Percentiles rank a stretch among this genome's conserved stretches.
phyloP scores from a whole-genome alignment of 768 basidiomycete genomes.

The Panaeolus cyanescens region DNA sequence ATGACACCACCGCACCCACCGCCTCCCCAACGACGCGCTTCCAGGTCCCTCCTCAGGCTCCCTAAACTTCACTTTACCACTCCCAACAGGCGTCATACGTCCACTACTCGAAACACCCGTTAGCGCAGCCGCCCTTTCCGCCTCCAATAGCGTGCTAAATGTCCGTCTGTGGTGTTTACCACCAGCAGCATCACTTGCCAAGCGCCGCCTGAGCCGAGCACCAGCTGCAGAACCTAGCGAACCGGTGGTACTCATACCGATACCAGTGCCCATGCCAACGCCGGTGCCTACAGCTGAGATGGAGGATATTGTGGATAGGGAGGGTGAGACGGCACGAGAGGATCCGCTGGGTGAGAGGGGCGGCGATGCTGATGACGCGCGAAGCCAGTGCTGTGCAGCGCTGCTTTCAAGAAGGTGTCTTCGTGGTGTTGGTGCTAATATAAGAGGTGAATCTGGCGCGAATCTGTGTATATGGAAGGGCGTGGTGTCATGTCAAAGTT shows the following conservation, averaged over 20 bases:
- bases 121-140: not conserved
- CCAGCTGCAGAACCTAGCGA: constrained; percentile 4
- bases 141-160: not conserved
- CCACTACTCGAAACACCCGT: not conserved
- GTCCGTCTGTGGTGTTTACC: not conserved
- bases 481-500: constrained; percentile 7
- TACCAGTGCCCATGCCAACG: not conserved
- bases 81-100: constrained; percentile 12
- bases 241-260: not conserved
- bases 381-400: constrained; percentile 64
- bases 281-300: not conserved
- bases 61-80: constrained; percentile 17
- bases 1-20: constrained; percentile 84
- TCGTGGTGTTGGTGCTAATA: constrained; percentile 67
- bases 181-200: not conserved
- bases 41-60: constrained; percentile 30
- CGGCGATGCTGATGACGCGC: constrained; percentile 45
- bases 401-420: constrained; percentile 63
- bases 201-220: constrained; percentile 5
- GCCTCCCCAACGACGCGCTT: constrained; percentile 38
- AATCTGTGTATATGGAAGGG: not conserved
- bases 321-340: constrained; percentile 31
- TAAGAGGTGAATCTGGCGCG: constrained; percentile 31
- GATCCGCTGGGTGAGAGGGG: constrained; percentile 50
- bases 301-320: constrained; percentile 3